These are phyloP conservation scores for Rutstroemia sp. DNA, from an alignment of 2,329 filamentous ascomycete species.

Conservation along the genomic window DNA sequence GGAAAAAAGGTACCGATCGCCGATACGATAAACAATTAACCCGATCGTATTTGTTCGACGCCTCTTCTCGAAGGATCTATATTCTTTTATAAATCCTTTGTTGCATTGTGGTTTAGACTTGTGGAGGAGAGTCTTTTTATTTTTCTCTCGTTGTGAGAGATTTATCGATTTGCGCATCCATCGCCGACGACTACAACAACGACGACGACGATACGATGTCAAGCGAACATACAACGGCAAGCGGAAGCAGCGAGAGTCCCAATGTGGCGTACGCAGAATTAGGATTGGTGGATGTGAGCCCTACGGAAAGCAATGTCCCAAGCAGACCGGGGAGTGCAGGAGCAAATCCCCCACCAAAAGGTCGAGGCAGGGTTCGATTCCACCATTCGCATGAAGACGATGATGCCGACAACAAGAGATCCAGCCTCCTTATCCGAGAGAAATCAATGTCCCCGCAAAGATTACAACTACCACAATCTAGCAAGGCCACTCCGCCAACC, in stretches of 20 bases:
- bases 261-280: neutral
- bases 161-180: neutral
- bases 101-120: too few species aligned
- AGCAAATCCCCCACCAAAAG: constrained; percentile 9
- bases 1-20: too few species aligned
- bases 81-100: too few species aligned
- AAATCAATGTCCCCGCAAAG: constrained; percentile 12
- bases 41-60: neutral
- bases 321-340: constrained; percentile 22
- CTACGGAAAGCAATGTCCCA: constrained; percentile 10
- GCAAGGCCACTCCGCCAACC: constrained; percentile 15
- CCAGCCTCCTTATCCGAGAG: constrained; percentile 20
- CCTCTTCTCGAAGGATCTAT: neutral
- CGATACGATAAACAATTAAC: too few species aligned
- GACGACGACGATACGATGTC: neutral
- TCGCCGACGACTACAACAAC: neutral
- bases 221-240: neutral
- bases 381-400: constrained; percentile 28
- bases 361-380: constrained; percentile 27
- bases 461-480: constrained; percentile 11
- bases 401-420: constrained; percentile 24
- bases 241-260: neutral
- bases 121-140: too few species aligned
- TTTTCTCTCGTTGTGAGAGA: too few species aligned
- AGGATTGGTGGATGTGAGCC: neutral